These are phyloP conservation scores for Encephalitozoon romaleae DNA, from an alignment of 371 early-diverging fungal species.

Conservation along the genomic window DNA sequence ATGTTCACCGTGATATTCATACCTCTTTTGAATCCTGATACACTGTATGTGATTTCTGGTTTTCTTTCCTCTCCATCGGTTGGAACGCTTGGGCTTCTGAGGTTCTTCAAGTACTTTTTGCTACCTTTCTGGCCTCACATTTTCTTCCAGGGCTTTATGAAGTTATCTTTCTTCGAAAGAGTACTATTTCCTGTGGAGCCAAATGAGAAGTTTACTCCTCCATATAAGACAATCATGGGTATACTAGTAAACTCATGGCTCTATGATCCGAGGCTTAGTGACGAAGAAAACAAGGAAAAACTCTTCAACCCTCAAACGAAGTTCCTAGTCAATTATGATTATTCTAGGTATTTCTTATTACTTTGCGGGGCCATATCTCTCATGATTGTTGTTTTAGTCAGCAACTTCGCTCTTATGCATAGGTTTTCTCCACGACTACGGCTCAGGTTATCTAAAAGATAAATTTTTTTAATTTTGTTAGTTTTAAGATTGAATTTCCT, in stretches of 20 bases:
- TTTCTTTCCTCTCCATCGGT: neutral
- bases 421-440: neutral
- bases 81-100: neutral
- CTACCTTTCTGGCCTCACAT: neutral
- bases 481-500: neutral
- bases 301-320: neutral
- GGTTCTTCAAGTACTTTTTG: neutral
- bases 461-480: neutral
- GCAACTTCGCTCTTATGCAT: neutral
- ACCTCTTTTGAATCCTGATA: neutral
- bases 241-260: neutral
- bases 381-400: neutral
- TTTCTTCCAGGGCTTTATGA: neutral
- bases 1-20: neutral
- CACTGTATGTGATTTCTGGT: neutral
- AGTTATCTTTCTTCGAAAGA: neutral
- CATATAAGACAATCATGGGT: neutral
- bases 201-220: neutral
- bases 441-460: neutral
- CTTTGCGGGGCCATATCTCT: neutral
- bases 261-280: neutral
- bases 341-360: neutral
- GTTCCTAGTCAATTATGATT: neutral
- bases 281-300: neutral
- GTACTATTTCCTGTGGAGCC: neutral